Evolutionary conservation across 208 protist species (phyloP).

Genomic region (Acanthamoeba royreba): DNA sequence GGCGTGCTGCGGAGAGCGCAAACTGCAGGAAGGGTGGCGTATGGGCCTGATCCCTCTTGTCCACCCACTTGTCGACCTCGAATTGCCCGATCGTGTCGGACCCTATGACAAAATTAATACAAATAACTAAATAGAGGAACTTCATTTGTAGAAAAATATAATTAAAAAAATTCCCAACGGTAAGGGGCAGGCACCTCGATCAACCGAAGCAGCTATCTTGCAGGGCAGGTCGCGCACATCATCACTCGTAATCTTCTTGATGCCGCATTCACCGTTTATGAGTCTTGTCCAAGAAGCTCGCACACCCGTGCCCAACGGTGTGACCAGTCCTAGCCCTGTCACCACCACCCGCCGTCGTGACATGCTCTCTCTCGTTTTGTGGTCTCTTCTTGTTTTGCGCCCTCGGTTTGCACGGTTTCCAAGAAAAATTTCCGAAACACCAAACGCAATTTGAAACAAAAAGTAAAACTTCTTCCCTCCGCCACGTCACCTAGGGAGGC

Average conservation of each 20-base stretch:
- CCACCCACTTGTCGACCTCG: constrained; percentile 23
- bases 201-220: constrained; percentile 1
- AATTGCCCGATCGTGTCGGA: not conserved
- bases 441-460: not conserved
- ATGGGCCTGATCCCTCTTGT: not conserved
- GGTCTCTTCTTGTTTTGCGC: not conserved
- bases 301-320: constrained; percentile 87
- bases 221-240: not conserved
- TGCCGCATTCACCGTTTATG: constrained; percentile 77
- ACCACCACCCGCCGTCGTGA: constrained; percentile 88
- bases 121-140: not conserved
- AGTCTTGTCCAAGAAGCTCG: constrained; percentile 82
- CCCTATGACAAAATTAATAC: not conserved
- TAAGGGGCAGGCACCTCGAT: not conserved
- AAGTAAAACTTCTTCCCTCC: not conserved
- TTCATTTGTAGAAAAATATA: no score
- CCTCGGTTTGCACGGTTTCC: no score
- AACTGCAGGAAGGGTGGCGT: constrained; percentile 71
- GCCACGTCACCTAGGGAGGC: not conserved
- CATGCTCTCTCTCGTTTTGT: not conserved
- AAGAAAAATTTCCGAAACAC: not conserved
- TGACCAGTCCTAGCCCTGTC: constrained; percentile 92
- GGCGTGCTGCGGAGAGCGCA: constrained; percentile 60
- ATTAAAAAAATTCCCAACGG: no score
- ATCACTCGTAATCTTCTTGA: constrained; percentile 28